Conservation (phyloP, 352 stramenopile species). For the Globisporangium yorkense region DNA sequence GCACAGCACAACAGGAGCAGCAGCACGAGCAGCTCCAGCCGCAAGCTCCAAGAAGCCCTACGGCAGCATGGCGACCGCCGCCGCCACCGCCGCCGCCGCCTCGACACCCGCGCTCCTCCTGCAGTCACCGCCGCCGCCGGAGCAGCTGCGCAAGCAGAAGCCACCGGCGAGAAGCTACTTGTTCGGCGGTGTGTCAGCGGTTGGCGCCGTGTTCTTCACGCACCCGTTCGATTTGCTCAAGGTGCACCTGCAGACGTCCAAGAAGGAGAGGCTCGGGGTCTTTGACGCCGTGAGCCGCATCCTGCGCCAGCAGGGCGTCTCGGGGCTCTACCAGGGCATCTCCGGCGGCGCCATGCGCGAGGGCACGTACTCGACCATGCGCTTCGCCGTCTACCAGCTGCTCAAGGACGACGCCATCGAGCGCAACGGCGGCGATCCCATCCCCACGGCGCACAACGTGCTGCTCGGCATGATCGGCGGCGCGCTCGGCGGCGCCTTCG, state of each 20-base stretch:
- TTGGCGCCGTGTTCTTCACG: slow-evolving; percentile 82
- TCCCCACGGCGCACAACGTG: slow-evolving; percentile 69
- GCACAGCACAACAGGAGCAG: no score
- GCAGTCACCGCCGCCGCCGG: not conserved
- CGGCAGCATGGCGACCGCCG: not conserved
- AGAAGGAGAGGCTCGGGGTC: slow-evolving; percentile 62
- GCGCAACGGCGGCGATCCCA: slow-evolving; percentile 52
- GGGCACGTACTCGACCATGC: slow-evolving; percentile 81
- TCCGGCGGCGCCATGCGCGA: slow-evolving; percentile 73
- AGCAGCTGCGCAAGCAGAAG: slow-evolving; percentile 6
- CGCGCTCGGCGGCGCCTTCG: slow-evolving; percentile 55
- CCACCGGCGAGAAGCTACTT: slow-evolving; percentile 60
- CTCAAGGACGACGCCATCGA: slow-evolving; percentile 74
- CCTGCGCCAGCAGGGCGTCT: slow-evolving; percentile 53
- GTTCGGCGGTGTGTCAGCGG: slow-evolving; percentile 73
- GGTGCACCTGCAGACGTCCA: slow-evolving; percentile 76
- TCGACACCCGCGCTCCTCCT: not conserved
- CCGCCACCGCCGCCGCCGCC: not conserved
- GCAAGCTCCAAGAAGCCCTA: no score
- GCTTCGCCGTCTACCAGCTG: slow-evolving; percentile 79
- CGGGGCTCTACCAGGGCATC: slow-evolving; percentile 77
- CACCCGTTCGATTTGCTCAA: slow-evolving; percentile 83
- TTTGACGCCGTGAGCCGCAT: slow-evolving; percentile 44
- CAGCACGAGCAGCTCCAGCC: no score
- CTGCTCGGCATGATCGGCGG: slow-evolving; percentile 62